Evolutionary conservation across 2,329 filamentous ascomycete genomes (phyloP), one percentile per base, ranked within the genome.

Genomic region (Rhinocladiella mackenziei): DNA sequence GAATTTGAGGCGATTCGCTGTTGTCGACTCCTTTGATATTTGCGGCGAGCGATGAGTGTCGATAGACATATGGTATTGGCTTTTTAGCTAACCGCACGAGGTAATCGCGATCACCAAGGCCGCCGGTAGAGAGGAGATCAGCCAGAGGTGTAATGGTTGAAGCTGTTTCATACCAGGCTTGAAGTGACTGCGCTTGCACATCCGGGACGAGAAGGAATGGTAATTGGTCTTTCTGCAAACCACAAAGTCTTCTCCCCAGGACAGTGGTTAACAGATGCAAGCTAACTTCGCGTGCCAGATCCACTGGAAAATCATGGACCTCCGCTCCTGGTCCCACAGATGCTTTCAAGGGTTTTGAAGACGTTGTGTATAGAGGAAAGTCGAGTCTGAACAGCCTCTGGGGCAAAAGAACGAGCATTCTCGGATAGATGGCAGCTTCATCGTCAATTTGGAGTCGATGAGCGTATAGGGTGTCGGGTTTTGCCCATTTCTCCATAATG

Each of bases 401-500:
- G 2, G 54, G 54, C 11, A 54, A 36, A n/a, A 51, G 41, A n/a
- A 54, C 22, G 19, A 39, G 17, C 36, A 56, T 39, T 8, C 17
- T 19, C 13, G 54, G 37, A 17, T 46, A 51, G 2, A 13, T 6
- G 15, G 34, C 32, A 13, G 19, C 32, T 2, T n/a, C 13, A 5
- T 31, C 25, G 10, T 39, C 32, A 20, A 54, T 33, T 20, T 42
- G 33, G 17, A 56, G 18, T 17, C 32, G 34, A 33, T 56, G 48
- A 11, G 37, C 32, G 18, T 42, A 56, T 4, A 49, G 13, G 3
- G 37, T 20, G 11, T 7, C n/a, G 2, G 35, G 23, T 23, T 19
- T 32, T 14, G n/a, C 10, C 39, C 47, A 45, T 5, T 11, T 14
- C 14, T 30, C 17, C 15, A 19, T 65, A 58, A 71, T 40, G 6